phyloP scores from a whole-genome alignment of 2,329 filamentous ascomycete species.

The Colletotrichum chlorophyti region DNA sequence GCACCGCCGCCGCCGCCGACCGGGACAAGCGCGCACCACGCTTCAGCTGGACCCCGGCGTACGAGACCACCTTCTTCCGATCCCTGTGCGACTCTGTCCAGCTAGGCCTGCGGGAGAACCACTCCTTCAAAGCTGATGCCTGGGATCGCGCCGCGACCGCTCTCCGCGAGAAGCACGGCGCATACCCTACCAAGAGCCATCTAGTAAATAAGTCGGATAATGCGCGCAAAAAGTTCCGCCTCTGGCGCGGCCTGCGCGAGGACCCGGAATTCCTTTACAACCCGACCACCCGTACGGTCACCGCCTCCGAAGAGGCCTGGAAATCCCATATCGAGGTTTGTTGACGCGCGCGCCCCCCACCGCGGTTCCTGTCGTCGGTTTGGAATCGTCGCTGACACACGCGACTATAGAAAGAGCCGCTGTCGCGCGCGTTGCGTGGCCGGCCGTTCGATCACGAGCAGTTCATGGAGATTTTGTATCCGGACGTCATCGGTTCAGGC shows the following conservation, averaged over 20 bases:
- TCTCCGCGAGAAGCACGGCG: constrained; percentile 60
- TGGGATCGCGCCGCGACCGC: constrained; percentile 65
- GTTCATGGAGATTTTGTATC: constrained; percentile 66
- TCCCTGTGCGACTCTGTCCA: constrained; percentile 66
- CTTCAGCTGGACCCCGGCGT: constrained; percentile 66
- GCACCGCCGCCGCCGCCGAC: constrained; percentile 19
- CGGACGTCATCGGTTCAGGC: constrained; percentile 65
- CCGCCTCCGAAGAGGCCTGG: constrained; percentile 64
- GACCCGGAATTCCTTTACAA: constrained; percentile 65
- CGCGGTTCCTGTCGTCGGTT: background rate
- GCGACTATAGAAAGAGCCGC: constrained; percentile 64
- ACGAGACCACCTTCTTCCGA: constrained; percentile 66
- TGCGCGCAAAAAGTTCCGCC: constrained; percentile 67
- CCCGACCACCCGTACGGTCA: constrained; percentile 55
- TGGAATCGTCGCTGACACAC: constrained; percentile 29
- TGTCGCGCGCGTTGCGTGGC: constrained; percentile 62
- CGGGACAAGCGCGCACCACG: constrained; percentile 50
- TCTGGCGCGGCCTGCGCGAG: constrained; percentile 65
- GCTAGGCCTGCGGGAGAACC: constrained; percentile 62
- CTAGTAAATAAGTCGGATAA: constrained; percentile 71
- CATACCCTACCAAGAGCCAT: constrained; percentile 65
- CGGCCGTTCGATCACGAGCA: constrained; percentile 67
- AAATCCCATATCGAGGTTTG: constrained; percentile 62
- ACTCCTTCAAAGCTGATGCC: constrained; percentile 67
- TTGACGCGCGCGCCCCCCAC: constrained; percentile 12